These are phyloP conservation scores for Kokia cookei DNA, from an alignment of 441 rosid species.

Conservation along the genomic window DNA sequence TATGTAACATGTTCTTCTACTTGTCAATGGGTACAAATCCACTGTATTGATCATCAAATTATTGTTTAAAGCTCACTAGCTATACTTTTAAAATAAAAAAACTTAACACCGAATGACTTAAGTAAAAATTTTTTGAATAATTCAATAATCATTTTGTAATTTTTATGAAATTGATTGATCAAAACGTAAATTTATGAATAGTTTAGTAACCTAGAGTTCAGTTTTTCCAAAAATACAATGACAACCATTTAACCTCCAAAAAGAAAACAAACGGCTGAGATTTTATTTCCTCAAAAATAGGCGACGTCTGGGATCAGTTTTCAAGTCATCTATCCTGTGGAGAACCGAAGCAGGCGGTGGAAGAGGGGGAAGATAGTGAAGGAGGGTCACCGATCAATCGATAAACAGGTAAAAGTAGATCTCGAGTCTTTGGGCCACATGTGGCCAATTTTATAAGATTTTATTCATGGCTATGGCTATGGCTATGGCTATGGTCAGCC, in stretches of 20 bases:
- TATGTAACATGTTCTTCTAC: no score
- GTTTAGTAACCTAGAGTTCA: not conserved
- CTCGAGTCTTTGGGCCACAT: constrained; percentile 21
- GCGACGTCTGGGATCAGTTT: not conserved
- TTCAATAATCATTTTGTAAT: no score
- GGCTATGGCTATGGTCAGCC: not conserved
- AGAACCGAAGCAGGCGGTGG: constrained; percentile 2
- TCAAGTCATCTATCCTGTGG: not conserved
- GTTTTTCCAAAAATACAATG: not conserved
- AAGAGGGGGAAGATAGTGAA: not conserved
- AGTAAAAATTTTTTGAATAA: no score
- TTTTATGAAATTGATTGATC: not conserved
- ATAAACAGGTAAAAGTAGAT: constrained; percentile 21
- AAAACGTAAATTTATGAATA: rapidly evolving
- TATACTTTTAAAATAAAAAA: no score
- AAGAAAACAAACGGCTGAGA: not conserved
- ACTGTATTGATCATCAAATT: no score
- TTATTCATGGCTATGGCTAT: no score
- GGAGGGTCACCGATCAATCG: constrained; percentile 5
- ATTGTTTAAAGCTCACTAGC: no score
- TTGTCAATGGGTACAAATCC: no score
- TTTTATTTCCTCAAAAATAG: not conserved
- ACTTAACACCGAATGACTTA: no score
- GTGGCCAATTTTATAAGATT: constrained; percentile 2
- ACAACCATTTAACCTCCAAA: not conserved